phyloP scores from a whole-genome alignment of 768 basidiomycete genomes.

The Suillus occidentalis region DNA sequence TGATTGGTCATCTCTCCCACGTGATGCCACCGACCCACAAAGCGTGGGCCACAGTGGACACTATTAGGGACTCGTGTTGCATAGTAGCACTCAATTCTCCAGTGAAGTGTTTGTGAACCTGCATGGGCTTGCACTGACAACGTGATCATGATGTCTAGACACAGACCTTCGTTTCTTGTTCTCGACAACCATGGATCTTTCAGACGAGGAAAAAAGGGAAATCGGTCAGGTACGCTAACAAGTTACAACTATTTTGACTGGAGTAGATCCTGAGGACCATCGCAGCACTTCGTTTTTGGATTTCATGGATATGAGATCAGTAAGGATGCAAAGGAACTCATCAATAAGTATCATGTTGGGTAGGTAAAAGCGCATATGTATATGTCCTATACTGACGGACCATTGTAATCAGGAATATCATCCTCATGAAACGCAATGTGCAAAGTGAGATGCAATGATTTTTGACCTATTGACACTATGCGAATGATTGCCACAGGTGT shows the following conservation, averaged over 20 bases:
- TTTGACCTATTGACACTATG: neutral
- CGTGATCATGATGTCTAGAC: neutral
- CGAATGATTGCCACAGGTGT: conserved; percentile 39
- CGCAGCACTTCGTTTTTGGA: conserved; percentile 62
- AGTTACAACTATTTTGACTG: no score
- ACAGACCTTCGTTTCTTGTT: neutral
- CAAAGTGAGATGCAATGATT: conserved; percentile 35
- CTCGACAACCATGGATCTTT: conserved; percentile 17
- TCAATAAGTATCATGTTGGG: conserved; percentile 63
- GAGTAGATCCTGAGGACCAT: no score
- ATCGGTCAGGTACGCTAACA: conserved; percentile 43
- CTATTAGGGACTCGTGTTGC: no score
- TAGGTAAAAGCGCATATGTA: conserved; percentile 15
- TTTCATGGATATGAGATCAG: conserved; percentile 59
- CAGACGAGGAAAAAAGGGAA: conserved; percentile 40
- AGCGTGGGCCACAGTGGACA: no score
- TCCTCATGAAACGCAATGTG: conserved; percentile 70
- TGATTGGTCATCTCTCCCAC: neutral
- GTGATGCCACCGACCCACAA: no score
- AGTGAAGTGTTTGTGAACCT: neutral
- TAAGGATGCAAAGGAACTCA: conserved; percentile 53
- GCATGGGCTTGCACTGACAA: neutral
- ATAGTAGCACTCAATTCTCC: no score
- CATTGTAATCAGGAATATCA: conserved; percentile 43
- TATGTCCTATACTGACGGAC: neutral